Evolutionary conservation across 352 stramenopile genomes (phyloP), one percentile per base, ranked within the genome.

Genomic region (Stephanocyclus meneghinianus): DNA sequence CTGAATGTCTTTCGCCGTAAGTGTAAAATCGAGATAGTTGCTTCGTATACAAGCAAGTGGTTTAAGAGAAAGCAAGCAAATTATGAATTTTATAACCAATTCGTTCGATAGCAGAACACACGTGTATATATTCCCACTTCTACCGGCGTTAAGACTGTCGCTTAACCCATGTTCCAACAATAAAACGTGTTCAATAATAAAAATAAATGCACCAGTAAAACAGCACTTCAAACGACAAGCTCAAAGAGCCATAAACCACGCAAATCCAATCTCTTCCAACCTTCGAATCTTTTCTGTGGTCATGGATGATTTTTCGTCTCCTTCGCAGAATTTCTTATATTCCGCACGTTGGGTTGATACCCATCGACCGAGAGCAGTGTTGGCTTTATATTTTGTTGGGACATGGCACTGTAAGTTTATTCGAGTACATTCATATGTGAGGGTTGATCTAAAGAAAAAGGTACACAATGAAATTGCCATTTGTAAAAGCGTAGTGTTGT

Each of bases 321-420:
- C 68, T 77, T 76, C 75, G 30, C 16, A 68, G 30, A 65, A 74
- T 37, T 78, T 77, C 61, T 78, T 82, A 51, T 78, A 82, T 44
- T 82, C 68, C 13, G 75, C 37, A 32, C 75, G 57, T 70, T 82
- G 75, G 18, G 65, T 81, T 35, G 74, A 81, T 0, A 81, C 74
- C 74, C 74, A 81, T 16, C 66, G 32, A 18, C 74, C 74, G 13
- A 81, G 48, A 1, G 74, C 72, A 53, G 74, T 71, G 32, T 81
- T 75, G 15, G 30, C 56, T 57, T 76, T 81, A 50, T 73, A 81
- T 42, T 81, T 81, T 11, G 65, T 76, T 55, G 74, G 74, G 18
- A 75, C 65, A 32, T 75, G 61, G 26, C 74, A 81, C 62, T 59
- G 50, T 26, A 32, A 21, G 11, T 53, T 16, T 6, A 53, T 79